phyloP scores from a whole-genome alignment of 495 filamentous ascomycete genomes.

The Geoglossum glabrum region DNA sequence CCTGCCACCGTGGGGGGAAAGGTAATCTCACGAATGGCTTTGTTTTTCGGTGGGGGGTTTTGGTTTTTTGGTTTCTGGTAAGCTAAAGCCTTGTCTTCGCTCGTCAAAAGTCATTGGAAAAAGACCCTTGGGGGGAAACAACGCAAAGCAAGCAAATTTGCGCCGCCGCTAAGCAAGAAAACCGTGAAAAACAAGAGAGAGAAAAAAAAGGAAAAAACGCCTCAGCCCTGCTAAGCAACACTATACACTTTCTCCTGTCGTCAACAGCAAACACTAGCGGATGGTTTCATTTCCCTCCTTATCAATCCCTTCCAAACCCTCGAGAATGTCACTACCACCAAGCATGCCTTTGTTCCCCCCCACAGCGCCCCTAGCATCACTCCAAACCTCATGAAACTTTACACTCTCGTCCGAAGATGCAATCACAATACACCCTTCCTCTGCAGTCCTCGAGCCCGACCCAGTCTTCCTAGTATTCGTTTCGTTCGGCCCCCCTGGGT shows the following conservation, averaged over 20 bases:
- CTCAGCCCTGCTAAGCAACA: neutral
- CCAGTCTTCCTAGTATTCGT: neutral
- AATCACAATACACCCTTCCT: slow-evolving; percentile 85
- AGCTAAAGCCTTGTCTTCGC: too few relatives aligned
- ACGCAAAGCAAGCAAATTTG: too few relatives aligned
- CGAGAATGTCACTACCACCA: slow-evolving; percentile 75
- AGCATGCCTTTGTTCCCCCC: slow-evolving; percentile 43
- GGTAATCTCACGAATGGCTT: too few relatives aligned
- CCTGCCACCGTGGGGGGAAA: too few relatives aligned
- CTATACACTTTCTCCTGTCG: neutral
- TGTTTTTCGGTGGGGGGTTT: too few relatives aligned
- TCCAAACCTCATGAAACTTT: slow-evolving; percentile 94
- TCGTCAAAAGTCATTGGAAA: too few relatives aligned
- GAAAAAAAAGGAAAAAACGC: neutral
- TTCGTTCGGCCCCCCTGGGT: slow-evolving; percentile 38
- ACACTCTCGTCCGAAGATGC: slow-evolving; percentile 87
- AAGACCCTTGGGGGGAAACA: too few relatives aligned
- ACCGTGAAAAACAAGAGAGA: neutral
- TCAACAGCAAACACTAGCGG: slow-evolving; percentile 16
- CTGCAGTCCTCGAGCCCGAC: slow-evolving; percentile 21
- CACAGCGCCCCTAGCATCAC: slow-evolving; percentile 35
- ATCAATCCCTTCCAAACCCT: slow-evolving; percentile 68
- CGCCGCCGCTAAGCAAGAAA: too few relatives aligned
- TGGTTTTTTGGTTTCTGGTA: too few relatives aligned
- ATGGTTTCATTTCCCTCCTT: slow-evolving; percentile 41